Percentiles rank a stretch among this genome's conserved stretches.
Conservation (phyloP, 306 rosid species). For the Chamaecrista fasciculata region DNA sequence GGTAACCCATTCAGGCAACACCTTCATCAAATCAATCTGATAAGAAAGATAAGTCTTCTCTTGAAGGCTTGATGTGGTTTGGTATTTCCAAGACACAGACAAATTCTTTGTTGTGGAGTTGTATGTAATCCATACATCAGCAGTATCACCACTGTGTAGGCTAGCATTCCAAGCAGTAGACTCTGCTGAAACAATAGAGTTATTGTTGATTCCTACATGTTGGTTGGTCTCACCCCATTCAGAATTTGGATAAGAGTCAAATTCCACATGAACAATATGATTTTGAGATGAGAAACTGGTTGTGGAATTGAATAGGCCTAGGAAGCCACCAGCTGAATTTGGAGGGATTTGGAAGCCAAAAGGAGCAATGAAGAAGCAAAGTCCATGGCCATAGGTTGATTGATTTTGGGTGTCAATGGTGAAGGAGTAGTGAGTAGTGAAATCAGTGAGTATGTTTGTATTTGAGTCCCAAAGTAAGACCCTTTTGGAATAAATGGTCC, state of each 20-base stretch:
- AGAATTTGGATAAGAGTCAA: not conserved
- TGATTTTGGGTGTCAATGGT: not conserved
- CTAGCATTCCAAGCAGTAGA: slow-evolving; percentile 26
- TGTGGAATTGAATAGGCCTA: slow-evolving; percentile 17
- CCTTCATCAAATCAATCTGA: not conserved
- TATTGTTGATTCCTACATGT: slow-evolving; percentile 28
- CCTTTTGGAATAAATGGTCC: slow-evolving; percentile 22
- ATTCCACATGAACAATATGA: slow-evolving; percentile 27
- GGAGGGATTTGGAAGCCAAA: not conserved
- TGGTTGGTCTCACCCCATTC: not conserved
- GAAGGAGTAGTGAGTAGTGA: slow-evolving; percentile 27
- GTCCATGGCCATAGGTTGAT: not conserved
- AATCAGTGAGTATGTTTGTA: slow-evolving; percentile 11
- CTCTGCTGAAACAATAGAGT: slow-evolving; percentile 1
- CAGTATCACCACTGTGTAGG: slow-evolving; percentile 3
- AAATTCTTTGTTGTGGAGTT: slow-evolving; percentile 5
- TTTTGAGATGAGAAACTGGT: not conserved
- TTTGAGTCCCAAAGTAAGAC: slow-evolving; percentile 29
- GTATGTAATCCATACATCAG: slow-evolving; percentile 21
- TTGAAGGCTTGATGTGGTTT: not conserved
- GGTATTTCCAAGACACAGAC: slow-evolving; percentile 25
- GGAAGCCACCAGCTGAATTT: slow-evolving; percentile 10
- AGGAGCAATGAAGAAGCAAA: slow-evolving; percentile 29
- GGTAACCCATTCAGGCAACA: slow-evolving; percentile 29
- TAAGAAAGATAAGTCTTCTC: slow-evolving; percentile 18